Evolutionary conservation across 306 rosid genomes (phyloP).

Genomic region (Pterocarpus santalinus): DNA sequence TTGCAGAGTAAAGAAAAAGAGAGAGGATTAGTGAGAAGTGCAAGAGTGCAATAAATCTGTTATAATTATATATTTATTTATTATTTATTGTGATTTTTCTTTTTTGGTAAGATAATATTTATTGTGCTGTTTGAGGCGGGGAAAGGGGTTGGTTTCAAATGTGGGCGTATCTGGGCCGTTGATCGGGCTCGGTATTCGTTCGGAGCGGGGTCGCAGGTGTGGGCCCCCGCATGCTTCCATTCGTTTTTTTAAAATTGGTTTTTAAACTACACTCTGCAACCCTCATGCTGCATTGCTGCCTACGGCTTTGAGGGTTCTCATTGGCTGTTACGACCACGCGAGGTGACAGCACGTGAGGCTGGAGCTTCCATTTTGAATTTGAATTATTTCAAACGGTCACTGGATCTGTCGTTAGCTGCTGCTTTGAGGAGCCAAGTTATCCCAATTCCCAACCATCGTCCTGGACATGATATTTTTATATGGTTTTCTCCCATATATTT

Average conservation of each 20-base stretch:
- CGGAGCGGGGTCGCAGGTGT: constrained; percentile 71
- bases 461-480: background rate
- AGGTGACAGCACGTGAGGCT: constrained; percentile 47
- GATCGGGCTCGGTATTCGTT: constrained; percentile 56
- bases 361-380: constrained; percentile 50
- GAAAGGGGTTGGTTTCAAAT: constrained; percentile 69
- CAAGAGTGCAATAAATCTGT: constrained; percentile 50
- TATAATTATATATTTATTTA: background rate
- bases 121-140: constrained; percentile 66
- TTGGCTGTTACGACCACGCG: constrained; percentile 31
- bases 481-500: background rate
- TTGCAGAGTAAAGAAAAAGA: constrained; percentile 23
- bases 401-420: constrained; percentile 52
- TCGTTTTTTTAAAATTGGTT: constrained; percentile 14
- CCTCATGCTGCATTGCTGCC: too few species aligned
- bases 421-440: background rate
- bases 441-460: constrained; percentile 51
- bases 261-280: background rate
- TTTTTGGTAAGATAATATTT: background rate
- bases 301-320: constrained; percentile 23
- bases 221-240: constrained; percentile 59
- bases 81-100: constrained; percentile 25
- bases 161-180: constrained; percentile 64
- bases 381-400: constrained; percentile 87
- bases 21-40: constrained; percentile 19